Conservation (phyloP, 1,284 basidiomycete species). For the Cerrena zonata region DNA sequence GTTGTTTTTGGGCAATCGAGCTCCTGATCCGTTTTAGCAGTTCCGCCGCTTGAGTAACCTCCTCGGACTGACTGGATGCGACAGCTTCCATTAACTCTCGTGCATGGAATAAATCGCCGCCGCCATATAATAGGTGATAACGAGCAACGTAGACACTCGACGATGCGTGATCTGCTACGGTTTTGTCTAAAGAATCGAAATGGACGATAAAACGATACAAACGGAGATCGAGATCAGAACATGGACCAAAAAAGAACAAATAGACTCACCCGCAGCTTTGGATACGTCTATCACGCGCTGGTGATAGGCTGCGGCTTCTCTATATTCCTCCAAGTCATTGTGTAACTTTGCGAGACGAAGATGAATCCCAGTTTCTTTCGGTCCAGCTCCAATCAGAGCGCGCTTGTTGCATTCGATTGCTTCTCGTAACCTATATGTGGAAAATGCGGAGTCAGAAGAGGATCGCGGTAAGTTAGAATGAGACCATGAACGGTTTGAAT, state of each 20-base stretch:
- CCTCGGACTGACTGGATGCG: conserved; percentile 70
- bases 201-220: conserved; percentile 6
- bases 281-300: conserved; percentile 72
- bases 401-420: conserved; percentile 86
- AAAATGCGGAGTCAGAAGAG: neutral
- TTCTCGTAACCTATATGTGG: conserved; percentile 58
- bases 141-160: conserved; percentile 80
- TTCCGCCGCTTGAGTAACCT: conserved; percentile 60
- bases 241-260: conserved; percentile 1
- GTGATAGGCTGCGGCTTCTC: conserved; percentile 68
- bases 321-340: conserved; percentile 56
- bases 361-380: conserved; percentile 70
- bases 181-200: conserved; percentile 43
- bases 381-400: conserved; percentile 80
- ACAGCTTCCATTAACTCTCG: conserved; percentile 67
- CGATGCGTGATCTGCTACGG: conserved; percentile 68
- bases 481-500: neutral
- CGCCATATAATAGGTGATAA: conserved; percentile 58
- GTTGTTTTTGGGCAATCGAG: conserved; percentile 13
- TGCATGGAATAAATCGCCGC: conserved; percentile 58
- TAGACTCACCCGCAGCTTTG: conserved; percentile 41
- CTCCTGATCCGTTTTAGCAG: conserved; percentile 51
- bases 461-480: too few relatives aligned
- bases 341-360: conserved; percentile 77
- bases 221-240: neutral